A percentile compares a stretch with the other conserved stretches of the same genome.
Conservation (phyloP, 176 grass and related monocot genomes). For the Urochloa ruziziensis region DNA sequence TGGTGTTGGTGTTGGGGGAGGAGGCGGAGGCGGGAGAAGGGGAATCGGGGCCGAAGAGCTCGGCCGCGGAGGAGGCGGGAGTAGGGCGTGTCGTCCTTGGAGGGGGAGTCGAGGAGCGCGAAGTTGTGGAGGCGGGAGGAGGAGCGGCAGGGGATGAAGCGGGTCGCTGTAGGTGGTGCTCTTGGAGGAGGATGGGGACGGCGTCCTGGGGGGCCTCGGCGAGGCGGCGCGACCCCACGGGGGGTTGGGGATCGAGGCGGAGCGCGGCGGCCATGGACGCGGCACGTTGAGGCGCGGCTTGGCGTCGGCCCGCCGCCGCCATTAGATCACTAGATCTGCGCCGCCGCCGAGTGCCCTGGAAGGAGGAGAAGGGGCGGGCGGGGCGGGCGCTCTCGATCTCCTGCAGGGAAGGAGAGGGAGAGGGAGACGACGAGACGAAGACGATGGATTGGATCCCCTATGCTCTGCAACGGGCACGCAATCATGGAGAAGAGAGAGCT, state of each 20-base stretch:
- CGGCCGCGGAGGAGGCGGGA: slow-evolving; percentile 70
- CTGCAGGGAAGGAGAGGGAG: no score
- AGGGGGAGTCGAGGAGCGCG: slow-evolving; percentile 51
- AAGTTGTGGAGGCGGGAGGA: slow-evolving; percentile 95
- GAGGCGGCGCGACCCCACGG: slow-evolving; percentile 14
- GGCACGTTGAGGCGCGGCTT: slow-evolving; percentile 78
- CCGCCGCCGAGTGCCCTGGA: no score
- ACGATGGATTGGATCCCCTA: no score
- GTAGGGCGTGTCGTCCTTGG: slow-evolving; percentile 65
- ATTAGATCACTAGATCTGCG: no score
- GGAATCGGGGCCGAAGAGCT: slow-evolving; percentile 70
- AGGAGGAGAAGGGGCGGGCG: no score
- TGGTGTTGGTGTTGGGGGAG: slow-evolving; percentile 39
- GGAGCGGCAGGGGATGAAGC: slow-evolving; percentile 96
- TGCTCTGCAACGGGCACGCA: no score
- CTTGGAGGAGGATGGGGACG: slow-evolving; percentile 85
- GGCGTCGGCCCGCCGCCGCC: slow-evolving; percentile 32
- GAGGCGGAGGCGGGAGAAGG: neutral
- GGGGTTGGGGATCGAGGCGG: slow-evolving; percentile 45
- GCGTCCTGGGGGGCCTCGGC: slow-evolving; percentile 66
- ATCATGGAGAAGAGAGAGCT: no score
- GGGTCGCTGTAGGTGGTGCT: slow-evolving; percentile 86
- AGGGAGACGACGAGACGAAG: no score
- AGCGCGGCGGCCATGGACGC: slow-evolving; percentile 65
- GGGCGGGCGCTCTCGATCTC: no score